Evolutionary conservation across 1,284 basidiomycete species (phyloP).

Genomic region (Farysia itapuensis): DNA sequence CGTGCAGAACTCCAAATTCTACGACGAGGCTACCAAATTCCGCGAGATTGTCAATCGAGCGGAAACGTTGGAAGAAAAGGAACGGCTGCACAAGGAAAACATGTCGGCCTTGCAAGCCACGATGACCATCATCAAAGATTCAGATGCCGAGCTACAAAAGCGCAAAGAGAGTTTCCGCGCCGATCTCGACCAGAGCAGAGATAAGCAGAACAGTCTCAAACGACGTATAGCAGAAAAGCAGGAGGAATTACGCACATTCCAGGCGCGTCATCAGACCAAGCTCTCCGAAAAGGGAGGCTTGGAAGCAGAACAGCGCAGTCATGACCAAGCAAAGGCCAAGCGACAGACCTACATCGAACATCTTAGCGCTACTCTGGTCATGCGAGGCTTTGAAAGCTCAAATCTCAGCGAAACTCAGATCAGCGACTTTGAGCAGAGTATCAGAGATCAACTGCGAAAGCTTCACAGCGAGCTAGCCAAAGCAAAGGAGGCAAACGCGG

Average conservation of each 20-base stretch:
- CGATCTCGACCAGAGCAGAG: conserved; percentile 67
- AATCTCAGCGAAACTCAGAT: conserved; percentile 72
- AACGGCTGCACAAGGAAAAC: conserved; percentile 69
- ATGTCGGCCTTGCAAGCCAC: conserved; percentile 66
- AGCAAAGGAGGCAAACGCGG: conserved; percentile 12
- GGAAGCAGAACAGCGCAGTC: conserved; percentile 50
- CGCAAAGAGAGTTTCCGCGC: conserved; percentile 74
- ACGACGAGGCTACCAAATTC: conserved; percentile 80
- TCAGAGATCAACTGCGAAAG: conserved; percentile 33
- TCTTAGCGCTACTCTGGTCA: conserved; percentile 70
- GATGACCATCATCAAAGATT: conserved; percentile 72
- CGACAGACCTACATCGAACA: conserved; percentile 76
- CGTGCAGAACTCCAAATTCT: conserved; percentile 76
- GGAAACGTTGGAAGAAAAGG: conserved; percentile 70
- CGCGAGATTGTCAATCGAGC: conserved; percentile 77
- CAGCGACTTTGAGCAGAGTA: conserved; percentile 67
- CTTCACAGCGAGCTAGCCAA: conserved; percentile 23
- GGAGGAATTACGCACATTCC: conserved; percentile 61
- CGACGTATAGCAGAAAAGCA: conserved; percentile 67
- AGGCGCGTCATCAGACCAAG: conserved; percentile 28
- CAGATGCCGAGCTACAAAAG: conserved; percentile 73
- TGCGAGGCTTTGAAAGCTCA: conserved; percentile 73
- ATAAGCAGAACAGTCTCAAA: conserved; percentile 64
- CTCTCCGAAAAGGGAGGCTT: conserved; percentile 55
- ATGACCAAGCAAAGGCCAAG: conserved; percentile 72